These are phyloP conservation scores for Vickermania spadyakhi DNA, from an alignment of 208 protist genomes.

Conservation along the genomic window DNA sequence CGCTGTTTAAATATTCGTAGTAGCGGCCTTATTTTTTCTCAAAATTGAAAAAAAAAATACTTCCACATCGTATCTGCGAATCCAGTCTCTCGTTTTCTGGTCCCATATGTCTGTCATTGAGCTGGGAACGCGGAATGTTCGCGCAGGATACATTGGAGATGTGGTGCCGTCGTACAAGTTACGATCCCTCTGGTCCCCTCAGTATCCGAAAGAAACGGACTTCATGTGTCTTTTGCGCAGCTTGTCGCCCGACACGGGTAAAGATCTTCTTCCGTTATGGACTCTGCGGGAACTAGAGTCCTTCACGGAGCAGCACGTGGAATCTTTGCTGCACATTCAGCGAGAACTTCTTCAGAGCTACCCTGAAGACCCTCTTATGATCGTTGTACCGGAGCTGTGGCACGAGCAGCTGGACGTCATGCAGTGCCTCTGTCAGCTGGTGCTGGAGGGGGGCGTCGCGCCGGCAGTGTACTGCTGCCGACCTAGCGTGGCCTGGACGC, in stretches of 20 bases:
- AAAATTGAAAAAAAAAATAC: background rate
- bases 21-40: background rate
- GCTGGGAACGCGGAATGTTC: constrained; percentile 49
- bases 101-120: constrained; percentile 74
- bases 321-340: constrained; percentile 35
- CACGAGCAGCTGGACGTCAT: constrained; percentile 54
- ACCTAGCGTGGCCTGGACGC: constrained; percentile 64
- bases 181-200: constrained; percentile 14
- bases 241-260: constrained; percentile 8
- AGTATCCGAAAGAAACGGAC: constrained; percentile 15
- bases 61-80: background rate
- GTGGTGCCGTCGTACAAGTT: constrained; percentile 22
- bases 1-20: background rate
- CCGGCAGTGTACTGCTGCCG: constrained; percentile 63
- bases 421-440: constrained; percentile 25
- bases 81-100: background rate
- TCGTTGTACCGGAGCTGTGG: constrained; percentile 75
- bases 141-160: constrained; percentile 74
- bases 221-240: background rate
- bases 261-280: constrained; percentile 42
- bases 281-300: constrained; percentile 26
- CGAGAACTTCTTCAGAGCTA: constrained; percentile 26
- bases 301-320: constrained; percentile 33
- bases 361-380: constrained; percentile 49
- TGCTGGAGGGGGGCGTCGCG: constrained; percentile 44